These are phyloP conservation scores for Zangia roseola DNA, from an alignment of 768 basidiomycete species.

Conservation along the genomic window DNA sequence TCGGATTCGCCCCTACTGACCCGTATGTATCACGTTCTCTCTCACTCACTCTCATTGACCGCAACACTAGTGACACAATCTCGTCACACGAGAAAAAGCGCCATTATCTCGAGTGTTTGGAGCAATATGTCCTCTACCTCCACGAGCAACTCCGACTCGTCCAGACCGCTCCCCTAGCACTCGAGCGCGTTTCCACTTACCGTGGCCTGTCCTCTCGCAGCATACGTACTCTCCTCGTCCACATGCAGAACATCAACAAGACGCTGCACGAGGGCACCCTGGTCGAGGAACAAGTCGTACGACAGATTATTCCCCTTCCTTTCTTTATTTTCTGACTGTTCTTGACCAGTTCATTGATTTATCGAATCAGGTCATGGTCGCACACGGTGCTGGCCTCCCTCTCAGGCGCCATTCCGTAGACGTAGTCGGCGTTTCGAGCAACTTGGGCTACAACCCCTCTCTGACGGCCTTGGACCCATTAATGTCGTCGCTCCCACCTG, in stretches of 20 bases:
- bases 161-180: constrained; percentile 42
- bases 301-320: background rate
- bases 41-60: background rate
- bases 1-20: constrained; percentile 60
- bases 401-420: constrained; percentile 34
- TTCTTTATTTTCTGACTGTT: background rate
- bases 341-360: constrained; percentile 29
- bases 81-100: constrained; percentile 79
- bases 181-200: constrained; percentile 52
- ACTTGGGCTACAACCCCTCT: constrained; percentile 5
- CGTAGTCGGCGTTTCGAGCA: constrained; percentile 14
- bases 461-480: constrained; percentile 20
- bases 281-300: constrained; percentile 56
- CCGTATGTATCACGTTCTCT: constrained; percentile 42
- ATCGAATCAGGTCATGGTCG: constrained; percentile 27
- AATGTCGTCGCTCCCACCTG: constrained; percentile 8
- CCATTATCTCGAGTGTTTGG: constrained; percentile 69
- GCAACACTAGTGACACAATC: constrained; percentile 54
- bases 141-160: constrained; percentile 59
- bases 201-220: constrained; percentile 61
- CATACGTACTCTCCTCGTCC: constrained; percentile 67
- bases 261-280: constrained; percentile 49
- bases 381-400: constrained; percentile 24
- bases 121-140: constrained; percentile 66
- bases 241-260: constrained; percentile 59